phyloP scores from a whole-genome alignment of 768 basidiomycete genomes.

The Leccinum sublutescens region DNA sequence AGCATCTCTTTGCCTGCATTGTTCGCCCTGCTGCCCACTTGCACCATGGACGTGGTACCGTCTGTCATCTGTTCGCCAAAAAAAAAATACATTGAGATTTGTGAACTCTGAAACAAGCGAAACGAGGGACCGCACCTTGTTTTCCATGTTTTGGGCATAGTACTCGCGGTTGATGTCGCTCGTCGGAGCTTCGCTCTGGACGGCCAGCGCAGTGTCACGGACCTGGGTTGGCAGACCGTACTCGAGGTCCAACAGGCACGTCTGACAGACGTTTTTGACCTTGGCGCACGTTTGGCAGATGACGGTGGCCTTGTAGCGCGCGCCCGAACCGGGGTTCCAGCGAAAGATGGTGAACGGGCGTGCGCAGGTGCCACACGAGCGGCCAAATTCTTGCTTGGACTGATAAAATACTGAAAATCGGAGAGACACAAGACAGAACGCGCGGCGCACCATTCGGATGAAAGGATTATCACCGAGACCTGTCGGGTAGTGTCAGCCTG shows the following conservation, averaged over 20 bases:
- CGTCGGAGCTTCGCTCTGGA: conserved; percentile 85
- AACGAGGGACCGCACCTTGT: conserved; percentile 48
- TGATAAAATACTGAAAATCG: conserved; percentile 45
- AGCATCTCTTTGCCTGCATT: conserved; percentile 95
- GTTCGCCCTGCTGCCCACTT: conserved; percentile 53
- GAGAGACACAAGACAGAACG: neutral
- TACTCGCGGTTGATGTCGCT: conserved; percentile 98
- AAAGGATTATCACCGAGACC: conserved; percentile 90
- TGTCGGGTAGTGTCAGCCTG: conserved; percentile 29
- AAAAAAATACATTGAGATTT: neutral
- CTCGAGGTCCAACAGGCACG: conserved; percentile 94
- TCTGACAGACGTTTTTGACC: conserved; percentile 96
- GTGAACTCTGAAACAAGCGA: neutral
- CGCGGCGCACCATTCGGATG: conserved; percentile 77
- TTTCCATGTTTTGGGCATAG: conserved; percentile 89
- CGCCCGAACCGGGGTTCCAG: conserved; percentile 95
- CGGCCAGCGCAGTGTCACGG: conserved; percentile 87
- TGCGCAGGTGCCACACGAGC: conserved; percentile 96
- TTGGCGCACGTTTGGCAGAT: conserved; percentile 98
- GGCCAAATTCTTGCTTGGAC: conserved; percentile 97
- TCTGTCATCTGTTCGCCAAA: conserved; percentile 54
- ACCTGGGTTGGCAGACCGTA: conserved; percentile 97
- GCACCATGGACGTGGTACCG: conserved; percentile 60
- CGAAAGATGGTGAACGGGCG: conserved; percentile 96
- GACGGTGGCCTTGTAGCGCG: conserved; percentile 95